phyloP scores from a whole-genome alignment of 305 asterid genomes.

The Euphrasia arctica region DNA sequence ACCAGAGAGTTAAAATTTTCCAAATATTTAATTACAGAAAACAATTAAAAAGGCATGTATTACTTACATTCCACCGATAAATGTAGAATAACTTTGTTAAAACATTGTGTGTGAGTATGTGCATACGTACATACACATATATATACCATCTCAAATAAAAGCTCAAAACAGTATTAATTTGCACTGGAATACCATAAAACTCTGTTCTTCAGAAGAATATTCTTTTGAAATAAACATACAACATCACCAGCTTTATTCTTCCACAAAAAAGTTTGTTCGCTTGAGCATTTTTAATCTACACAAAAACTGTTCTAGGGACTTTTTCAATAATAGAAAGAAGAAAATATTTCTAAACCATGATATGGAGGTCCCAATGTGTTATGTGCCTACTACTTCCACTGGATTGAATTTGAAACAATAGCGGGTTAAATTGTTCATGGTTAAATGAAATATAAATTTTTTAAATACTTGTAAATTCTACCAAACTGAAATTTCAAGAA shows the following conservation, averaged over 20 bases:
- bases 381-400: not conserved
- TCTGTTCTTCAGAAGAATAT: not conserved
- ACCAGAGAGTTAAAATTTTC: slow-evolving; percentile 1
- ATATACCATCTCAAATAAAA: too few relatives aligned
- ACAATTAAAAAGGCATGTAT: not conserved
- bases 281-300: not conserved
- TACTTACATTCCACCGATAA: slow-evolving; percentile 1
- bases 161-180: not conserved
- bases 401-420: not conserved
- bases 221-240: not conserved
- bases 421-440: not conserved
- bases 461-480: not conserved
- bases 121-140: too few relatives aligned
- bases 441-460: slow-evolving; percentile 4
- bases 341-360: slow-evolving; percentile 12
- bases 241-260: slow-evolving; percentile 3
- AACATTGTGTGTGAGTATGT: not conserved
- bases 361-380: not conserved
- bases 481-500: slow-evolving; percentile 8
- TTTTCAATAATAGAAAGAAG: slow-evolving; percentile 10
- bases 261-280: not conserved
- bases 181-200: not conserved
- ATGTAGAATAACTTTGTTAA: slow-evolving; percentile 5
- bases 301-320: not conserved
- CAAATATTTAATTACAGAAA: slow-evolving; percentile 7